These are phyloP conservation scores for Plasmodium falciparum DNA, from an alignment of 169 alveolate species.

Conservation along the genomic window DNA sequence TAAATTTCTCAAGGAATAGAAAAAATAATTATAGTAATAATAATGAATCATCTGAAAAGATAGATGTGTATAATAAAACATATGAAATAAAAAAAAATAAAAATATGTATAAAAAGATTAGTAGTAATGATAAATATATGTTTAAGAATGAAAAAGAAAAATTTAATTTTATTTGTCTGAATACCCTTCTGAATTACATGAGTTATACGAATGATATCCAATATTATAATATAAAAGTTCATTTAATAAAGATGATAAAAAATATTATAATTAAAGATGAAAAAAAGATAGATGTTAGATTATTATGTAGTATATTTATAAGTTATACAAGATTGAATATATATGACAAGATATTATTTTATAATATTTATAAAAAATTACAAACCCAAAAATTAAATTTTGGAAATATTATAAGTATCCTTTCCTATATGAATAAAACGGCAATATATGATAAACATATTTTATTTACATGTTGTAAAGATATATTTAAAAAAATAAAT, in stretches of 20 bases:
- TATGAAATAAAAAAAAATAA: background rate
- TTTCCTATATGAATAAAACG: conserved; percentile 41
- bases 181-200: conserved; percentile 35
- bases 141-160: background rate
- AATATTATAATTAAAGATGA: conserved; percentile 10
- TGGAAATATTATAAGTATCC: conserved; percentile 21
- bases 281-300: conserved; percentile 4
- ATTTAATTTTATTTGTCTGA: conserved; percentile 32
- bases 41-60: background rate
- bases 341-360: conserved; percentile 32
- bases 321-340: conserved; percentile 55
- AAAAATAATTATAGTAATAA: background rate
- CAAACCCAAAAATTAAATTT: background rate
- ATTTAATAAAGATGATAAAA: conserved; percentile 25
- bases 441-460: conserved; percentile 29
- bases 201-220: conserved; percentile 55
- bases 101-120: no score
- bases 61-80: background rate
- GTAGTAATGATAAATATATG: no score
- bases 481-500: conserved; percentile 11
- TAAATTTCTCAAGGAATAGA: background rate
- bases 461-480: conserved; percentile 16
- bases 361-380: conserved; percentile 16
- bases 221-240: conserved; percentile 29
- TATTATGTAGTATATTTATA: conserved; percentile 39